Base-by-base conservation (phyloP, 371 early-diverging fungal genomes). In the Zancudomyces culisetae region DNA sequence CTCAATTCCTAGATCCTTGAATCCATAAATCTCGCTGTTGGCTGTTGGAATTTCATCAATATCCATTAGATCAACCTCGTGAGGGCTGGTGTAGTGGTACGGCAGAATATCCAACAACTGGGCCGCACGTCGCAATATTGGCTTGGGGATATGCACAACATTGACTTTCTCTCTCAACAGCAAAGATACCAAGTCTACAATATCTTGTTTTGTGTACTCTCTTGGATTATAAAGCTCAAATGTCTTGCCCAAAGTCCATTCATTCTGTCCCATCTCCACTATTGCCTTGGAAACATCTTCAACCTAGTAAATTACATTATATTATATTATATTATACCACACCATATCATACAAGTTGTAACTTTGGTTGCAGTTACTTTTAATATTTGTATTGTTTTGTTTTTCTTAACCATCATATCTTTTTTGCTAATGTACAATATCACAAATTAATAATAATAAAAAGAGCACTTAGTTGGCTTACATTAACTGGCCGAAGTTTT, bases 251-350 rank as follows among this genome's bases (percentile, higher is more conserved):
- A 74, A 72, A 6, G 83, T 78, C 26, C 70, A 70, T 50, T 79
- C 78, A 57, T 81, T 80, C 42, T 75, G 71, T 55, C 78, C 64
- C 69, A 90, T 78, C 50, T 72, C 57, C 54, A 79, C 77, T 55
- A 96, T 74, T 27, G 81, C 92, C 45, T 72, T 66, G 49, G 90
- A 92, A 46, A 96, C 88, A 65, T 96, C 97, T 41, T 81, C 72
- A 18, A 80, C 86, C 73, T 81, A 63, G 15, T 10, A 27, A 35
- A 15, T 15, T 15, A n/a, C n/a, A n/a, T n/a, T n/a, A n/a, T n/a
- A n/a, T n/a, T 41, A n/a, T 41, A 18, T 18, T 41, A 18, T 18
- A 42, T 10, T 21, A 20, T 22, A 57, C 43, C 13, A n/a, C n/a
- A n/a, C n/a, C n/a, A n/a, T n/a, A 41, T 18, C 18, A 41, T 18